Conservation (phyloP, 176 grass and related monocot genomes). For the Miscanthus lutarioriparius region DNA sequence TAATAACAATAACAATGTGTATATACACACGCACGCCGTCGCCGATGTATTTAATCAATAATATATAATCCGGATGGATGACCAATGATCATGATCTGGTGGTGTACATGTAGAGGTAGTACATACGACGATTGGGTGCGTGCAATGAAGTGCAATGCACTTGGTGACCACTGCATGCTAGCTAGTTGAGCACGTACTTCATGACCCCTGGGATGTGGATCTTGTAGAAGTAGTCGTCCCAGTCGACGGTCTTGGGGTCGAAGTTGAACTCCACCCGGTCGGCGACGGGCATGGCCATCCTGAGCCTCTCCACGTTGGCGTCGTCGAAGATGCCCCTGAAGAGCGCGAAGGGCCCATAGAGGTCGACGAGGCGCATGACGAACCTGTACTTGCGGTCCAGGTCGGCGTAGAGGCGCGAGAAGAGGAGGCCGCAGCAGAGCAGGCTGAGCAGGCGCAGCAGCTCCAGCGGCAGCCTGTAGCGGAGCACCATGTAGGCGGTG, state of each 20-base stretch:
- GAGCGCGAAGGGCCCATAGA: constrained; percentile 62
- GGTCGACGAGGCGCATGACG: constrained; percentile 61
- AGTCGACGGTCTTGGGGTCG: constrained; percentile 51
- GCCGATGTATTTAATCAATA: too few species aligned
- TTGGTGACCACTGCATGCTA: too few species aligned
- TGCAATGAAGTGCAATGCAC: too few species aligned
- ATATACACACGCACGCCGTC: too few species aligned
- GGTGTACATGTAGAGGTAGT: too few species aligned
- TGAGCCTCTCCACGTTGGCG: constrained; percentile 35
- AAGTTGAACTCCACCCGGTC: constrained; percentile 33
- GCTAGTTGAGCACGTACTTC: constrained; percentile 54
- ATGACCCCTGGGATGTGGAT: constrained; percentile 60
- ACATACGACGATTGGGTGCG: too few species aligned
- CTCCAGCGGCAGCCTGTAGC: constrained; percentile 64
- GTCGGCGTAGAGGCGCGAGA: constrained; percentile 29
- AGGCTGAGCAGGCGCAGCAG: constrained; percentile 39
- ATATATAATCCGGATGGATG: too few species aligned
- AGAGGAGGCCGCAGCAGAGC: constrained; percentile 34
- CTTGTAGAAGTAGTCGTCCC: constrained; percentile 57
- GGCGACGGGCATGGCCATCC: neutral
- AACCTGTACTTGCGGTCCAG: constrained; percentile 51
- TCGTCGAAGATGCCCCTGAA: constrained; percentile 68
- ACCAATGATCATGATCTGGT: too few species aligned
- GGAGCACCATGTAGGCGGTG: constrained; percentile 57
- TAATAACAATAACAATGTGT: too few species aligned